Percentiles rank a stretch among this genome's conserved stretches.
These are phyloP conservation scores for Rhododendron williamsianum DNA, from an alignment of 148 eudicot species.

Conservation along the genomic window DNA sequence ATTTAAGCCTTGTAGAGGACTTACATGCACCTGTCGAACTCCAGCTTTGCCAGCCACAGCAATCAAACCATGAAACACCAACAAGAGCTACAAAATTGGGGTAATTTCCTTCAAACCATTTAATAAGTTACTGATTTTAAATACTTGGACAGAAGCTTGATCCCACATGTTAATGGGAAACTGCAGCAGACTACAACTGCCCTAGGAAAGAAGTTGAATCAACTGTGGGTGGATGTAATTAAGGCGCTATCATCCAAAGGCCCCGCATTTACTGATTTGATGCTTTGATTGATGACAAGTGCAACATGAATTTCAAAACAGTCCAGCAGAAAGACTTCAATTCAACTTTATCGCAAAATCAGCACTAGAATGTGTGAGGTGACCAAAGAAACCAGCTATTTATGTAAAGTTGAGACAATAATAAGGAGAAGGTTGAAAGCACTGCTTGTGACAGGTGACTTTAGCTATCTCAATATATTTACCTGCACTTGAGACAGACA, in stretches of 20 bases:
- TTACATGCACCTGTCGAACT: constrained; percentile 29
- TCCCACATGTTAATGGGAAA: constrained; percentile 14
- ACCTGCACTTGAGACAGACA: neutral
- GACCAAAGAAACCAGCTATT: constrained; percentile 8
- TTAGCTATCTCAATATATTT: constrained; percentile 3
- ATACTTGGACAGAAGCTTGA: constrained; percentile 7
- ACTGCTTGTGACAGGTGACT: constrained; percentile 6
- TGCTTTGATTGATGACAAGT: constrained; percentile 20
- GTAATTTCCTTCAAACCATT: neutral
- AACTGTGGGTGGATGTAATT: constrained; percentile 3
- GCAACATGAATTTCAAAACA: constrained; percentile 23
- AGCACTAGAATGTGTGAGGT: constrained; percentile 21
- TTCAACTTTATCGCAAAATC: constrained; percentile 15
- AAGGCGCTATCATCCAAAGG: constrained; percentile 11
- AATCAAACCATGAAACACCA: constrained; percentile 13
- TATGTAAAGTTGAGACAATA: constrained; percentile 6
- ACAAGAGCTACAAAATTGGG: constrained; percentile 2
- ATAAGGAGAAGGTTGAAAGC: neutral
- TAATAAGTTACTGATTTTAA: neutral
- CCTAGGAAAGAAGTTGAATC: constrained; percentile 26
- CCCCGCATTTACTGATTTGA: constrained; percentile 15
- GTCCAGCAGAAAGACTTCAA: constrained; percentile 6
- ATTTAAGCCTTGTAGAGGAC: constrained; percentile 28
- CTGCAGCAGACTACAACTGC: constrained; percentile 51
- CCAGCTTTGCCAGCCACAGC: constrained; percentile 37